These are phyloP conservation scores for Neolentinus lepideus DNA, from an alignment of 1,284 basidiomycete genomes.

Conservation along the genomic window DNA sequence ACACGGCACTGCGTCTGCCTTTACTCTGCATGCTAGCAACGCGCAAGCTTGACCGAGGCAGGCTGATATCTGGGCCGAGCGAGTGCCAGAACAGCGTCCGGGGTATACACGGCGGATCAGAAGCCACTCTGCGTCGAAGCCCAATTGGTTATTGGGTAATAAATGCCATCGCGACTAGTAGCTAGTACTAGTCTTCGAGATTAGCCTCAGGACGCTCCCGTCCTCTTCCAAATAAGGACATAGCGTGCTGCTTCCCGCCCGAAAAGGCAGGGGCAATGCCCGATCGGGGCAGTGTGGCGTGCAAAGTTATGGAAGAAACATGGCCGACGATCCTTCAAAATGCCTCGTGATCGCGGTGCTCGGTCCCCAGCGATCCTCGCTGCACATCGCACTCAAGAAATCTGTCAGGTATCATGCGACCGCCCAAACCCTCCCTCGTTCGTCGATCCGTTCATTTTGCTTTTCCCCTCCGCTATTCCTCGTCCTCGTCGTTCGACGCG, in stretches of 20 bases:
- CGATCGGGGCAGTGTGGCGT: not conserved
- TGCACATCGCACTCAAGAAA: not conserved
- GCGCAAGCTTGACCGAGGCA: not conserved
- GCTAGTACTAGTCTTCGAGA: not conserved
- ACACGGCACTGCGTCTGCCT: no score
- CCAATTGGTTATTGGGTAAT: not conserved
- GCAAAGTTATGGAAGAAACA: not conserved
- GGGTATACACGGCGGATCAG: not conserved
- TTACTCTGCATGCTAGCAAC: no score
- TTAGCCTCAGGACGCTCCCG: not conserved
- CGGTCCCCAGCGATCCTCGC: not conserved
- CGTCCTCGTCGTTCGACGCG: not conserved
- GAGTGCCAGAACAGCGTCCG: not conserved
- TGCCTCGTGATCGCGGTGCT: not conserved
- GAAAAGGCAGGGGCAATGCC: not conserved
- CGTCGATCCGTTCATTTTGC: not conserved
- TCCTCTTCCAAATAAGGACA: not conserved
- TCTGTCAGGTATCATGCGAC: not conserved
- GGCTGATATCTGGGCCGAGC: not conserved
- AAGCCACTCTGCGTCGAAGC: not conserved
- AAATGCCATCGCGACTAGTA: not conserved
- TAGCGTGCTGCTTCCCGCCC: not conserved
- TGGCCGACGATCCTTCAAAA: not conserved
- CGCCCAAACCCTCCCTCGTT: not conserved
- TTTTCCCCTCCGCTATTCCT: not conserved